Evolutionary conservation across 2,329 filamentous ascomycete species (phyloP).

Genomic region (Lasiodiplodia theobromae): DNA sequence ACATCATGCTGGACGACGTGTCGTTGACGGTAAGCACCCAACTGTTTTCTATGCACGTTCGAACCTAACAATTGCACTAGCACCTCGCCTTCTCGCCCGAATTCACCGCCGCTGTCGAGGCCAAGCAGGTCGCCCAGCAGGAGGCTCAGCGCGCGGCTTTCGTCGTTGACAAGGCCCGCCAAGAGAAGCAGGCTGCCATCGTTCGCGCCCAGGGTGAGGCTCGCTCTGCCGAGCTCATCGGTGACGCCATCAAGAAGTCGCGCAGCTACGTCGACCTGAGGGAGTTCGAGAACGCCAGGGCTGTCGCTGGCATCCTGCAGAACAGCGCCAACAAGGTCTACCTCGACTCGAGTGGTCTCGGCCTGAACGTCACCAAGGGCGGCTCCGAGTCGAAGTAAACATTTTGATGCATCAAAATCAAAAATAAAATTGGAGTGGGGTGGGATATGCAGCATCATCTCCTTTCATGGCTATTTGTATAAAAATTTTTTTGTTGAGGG

Average conservation of each 20-base stretch:
- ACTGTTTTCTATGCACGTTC: conserved; percentile 35
- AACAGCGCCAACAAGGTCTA: conserved; percentile 93
- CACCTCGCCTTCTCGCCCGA: conserved; percentile 74
- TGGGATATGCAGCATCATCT: conserved; percentile 12
- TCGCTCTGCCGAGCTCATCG: conserved; percentile 95
- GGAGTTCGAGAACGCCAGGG: conserved; percentile 95
- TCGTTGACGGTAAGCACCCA: conserved; percentile 79
- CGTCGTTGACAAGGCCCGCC: conserved; percentile 96
- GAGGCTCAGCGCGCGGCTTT: conserved; percentile 97
- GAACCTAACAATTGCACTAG: conserved; percentile 45
- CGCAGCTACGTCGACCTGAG: conserved; percentile 95
- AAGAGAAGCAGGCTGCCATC: conserved; percentile 99
- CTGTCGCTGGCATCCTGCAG: conserved; percentile 87
- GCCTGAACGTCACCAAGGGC: conserved; percentile 76
- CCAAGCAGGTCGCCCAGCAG: conserved; percentile 78
- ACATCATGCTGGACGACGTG: conserved; percentile 96
- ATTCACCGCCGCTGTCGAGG: conserved; percentile 73
- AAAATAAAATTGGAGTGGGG: conserved; percentile 5
- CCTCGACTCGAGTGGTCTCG: conserved; percentile 88
- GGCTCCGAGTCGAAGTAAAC: conserved; percentile 39
- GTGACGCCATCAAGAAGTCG: conserved; percentile 99
- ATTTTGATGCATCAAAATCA: too few relatives aligned
- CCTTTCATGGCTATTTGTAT: conserved; percentile 25
- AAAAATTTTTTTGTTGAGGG: conserved; percentile 4
- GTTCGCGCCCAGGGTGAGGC: conserved; percentile 99